Percentiles rank a stretch among this genome's conserved stretches.
phyloP scores from a whole-genome alignment of 768 basidiomycete genomes.

The Suillus spraguei region DNA sequence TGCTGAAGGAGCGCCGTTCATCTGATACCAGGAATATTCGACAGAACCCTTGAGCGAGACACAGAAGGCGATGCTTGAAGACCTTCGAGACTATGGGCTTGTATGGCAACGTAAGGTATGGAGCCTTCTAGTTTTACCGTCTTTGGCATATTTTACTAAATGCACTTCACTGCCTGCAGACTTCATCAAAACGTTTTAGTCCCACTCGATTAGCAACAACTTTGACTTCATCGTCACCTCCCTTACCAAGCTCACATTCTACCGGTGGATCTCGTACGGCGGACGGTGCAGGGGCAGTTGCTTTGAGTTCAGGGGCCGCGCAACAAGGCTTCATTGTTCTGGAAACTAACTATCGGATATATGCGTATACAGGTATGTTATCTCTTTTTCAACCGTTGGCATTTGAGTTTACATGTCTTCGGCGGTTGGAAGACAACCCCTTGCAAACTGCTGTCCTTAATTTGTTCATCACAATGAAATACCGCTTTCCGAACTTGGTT shows the following conservation, averaged over 20 bases:
- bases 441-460: constrained; percentile 95
- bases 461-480: constrained; percentile 89
- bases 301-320: constrained; percentile 51
- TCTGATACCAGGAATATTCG: constrained; percentile 75
- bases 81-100: constrained; percentile 93
- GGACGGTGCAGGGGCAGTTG: constrained; percentile 22
- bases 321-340: constrained; percentile 93
- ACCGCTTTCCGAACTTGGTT: constrained; percentile 96
- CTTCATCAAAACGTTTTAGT: constrained; percentile 79
- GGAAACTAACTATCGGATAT: constrained; percentile 97
- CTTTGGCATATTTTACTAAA: constrained; percentile 18
- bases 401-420: constrained; percentile 23
- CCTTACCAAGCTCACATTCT: constrained; percentile 59
- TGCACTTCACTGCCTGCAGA: constrained; percentile 39
- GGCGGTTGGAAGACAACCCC: constrained; percentile 80
- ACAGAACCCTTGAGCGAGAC: constrained; percentile 77
- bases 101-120: constrained; percentile 82
- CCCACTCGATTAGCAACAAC: constrained; percentile 96
- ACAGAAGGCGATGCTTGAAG: constrained; percentile 86
- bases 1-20: not conserved
- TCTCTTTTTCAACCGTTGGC: constrained; percentile 14
- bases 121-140: constrained; percentile 19
- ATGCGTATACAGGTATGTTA: constrained; percentile 88
- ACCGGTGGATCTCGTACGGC: constrained; percentile 21
- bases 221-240: constrained; percentile 87